phyloP scores from a whole-genome alignment of 495 filamentous ascomycete species.

The Lasiosphaeria miniovina region DNA sequence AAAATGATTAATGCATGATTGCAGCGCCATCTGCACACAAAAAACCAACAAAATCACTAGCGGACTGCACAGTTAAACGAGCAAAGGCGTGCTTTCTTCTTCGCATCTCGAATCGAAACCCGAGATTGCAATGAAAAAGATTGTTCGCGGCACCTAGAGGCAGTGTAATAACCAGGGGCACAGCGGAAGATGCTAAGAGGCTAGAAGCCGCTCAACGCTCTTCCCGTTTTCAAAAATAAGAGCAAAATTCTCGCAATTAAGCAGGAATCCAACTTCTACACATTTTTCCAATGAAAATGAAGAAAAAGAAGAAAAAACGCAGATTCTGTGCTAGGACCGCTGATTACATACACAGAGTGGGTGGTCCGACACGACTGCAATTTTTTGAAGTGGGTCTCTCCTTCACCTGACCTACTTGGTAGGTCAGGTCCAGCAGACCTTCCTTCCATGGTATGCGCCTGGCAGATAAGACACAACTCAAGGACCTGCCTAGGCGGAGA shows the following conservation, averaged over 20 bases:
- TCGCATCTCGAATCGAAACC: constrained; percentile 18
- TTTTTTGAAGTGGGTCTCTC: not conserved
- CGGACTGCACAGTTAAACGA: not conserved
- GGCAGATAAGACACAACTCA: no score
- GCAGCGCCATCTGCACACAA: not conserved
- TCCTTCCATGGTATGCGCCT: no score
- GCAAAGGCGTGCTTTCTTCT: constrained; percentile 12
- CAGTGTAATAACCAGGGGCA: constrained; percentile 90
- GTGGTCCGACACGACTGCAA: not conserved
- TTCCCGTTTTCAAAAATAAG: constrained; percentile 62
- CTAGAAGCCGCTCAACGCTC: constrained; percentile 61
- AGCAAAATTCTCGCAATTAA: constrained; percentile 79
- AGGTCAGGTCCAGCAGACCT: no score
- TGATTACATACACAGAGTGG: not conserved
- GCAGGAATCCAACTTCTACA: constrained; percentile 99
- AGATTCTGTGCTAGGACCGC: not conserved
- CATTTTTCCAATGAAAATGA: constrained; percentile 92
- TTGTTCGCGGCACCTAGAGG: constrained; percentile 74
- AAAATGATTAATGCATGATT: no score
- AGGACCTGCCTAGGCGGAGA: no score
- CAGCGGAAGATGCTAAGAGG: constrained; percentile 65
- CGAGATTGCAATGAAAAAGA: constrained; percentile 20
- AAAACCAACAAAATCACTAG: not conserved
- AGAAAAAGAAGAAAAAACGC: constrained; percentile 30
- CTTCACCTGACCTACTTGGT: not conserved